Evolutionary conservation across 768 basidiomycete genomes (phyloP).

Genomic region (Amanita fuliginea): DNA sequence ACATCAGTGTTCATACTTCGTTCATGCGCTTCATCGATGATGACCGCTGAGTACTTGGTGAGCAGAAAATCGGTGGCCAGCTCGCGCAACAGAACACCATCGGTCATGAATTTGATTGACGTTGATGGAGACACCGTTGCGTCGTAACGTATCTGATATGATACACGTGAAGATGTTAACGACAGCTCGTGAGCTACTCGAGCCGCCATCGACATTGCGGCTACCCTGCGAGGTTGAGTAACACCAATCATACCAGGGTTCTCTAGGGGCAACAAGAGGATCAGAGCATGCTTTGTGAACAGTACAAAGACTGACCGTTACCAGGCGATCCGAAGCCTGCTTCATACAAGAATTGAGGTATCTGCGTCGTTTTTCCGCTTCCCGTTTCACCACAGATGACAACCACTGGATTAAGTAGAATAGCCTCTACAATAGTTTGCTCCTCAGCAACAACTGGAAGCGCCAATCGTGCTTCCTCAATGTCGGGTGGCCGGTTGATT

Average conservation of each 20-base stretch:
- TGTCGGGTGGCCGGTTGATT: conserved; percentile 55
- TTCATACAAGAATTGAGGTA: conserved; percentile 97
- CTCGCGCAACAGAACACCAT: conserved; percentile 92
- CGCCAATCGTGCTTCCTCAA: conserved; percentile 66
- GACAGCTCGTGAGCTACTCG: conserved; percentile 94
- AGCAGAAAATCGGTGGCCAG: conserved; percentile 88
- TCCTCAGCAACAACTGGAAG: conserved; percentile 91
- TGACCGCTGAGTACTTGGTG: conserved; percentile 86
- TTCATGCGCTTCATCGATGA: conserved; percentile 98
- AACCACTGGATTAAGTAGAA: conserved; percentile 77
- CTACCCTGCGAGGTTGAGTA: conserved; percentile 95
- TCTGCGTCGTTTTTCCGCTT: conserved; percentile 96
- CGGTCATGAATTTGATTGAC: conserved; percentile 98
- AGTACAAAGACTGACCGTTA: conserved; percentile 45
- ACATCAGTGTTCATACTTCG: conserved; percentile 98
- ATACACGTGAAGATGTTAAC: conserved; percentile 68
- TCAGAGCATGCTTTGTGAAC: background rate
- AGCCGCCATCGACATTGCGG: conserved; percentile 90
- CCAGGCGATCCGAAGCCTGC: conserved; percentile 82
- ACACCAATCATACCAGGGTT: conserved; percentile 98
- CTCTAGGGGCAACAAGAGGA: conserved; percentile 34
- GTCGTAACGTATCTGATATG: conserved; percentile 97
- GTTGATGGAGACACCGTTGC: conserved; percentile 85
- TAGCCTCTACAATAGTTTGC: conserved; percentile 87
- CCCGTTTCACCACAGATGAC: conserved; percentile 91